Conservation (phyloP, 2,329 filamentous ascomycete species). For the Neonectria magnoliae region DNA sequence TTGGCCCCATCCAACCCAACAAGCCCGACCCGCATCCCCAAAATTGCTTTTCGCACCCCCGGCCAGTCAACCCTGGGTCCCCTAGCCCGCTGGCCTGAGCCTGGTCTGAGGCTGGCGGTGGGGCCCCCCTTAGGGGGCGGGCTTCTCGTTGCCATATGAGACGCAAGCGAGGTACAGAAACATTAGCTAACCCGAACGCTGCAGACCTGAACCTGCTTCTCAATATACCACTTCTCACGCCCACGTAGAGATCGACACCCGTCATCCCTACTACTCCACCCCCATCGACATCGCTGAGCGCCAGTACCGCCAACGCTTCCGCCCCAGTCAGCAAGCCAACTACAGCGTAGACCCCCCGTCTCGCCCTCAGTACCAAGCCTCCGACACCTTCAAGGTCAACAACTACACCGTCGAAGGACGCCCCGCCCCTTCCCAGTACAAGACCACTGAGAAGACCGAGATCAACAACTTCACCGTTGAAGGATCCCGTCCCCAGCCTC, state of each 20-base stretch:
- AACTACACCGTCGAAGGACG: constrained; percentile 45
- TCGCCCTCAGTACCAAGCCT: constrained; percentile 46
- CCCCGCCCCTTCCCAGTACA: constrained; percentile 34
- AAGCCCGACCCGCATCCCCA: constrained; percentile 33
- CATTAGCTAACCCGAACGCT: constrained; percentile 45
- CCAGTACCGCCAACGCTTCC: constrained; percentile 71
- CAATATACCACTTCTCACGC: constrained; percentile 66
- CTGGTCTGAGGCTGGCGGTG: constrained; percentile 38
- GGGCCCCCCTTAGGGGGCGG: constrained; percentile 38
- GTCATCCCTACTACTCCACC: constrained; percentile 58
- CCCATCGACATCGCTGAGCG: constrained; percentile 72
- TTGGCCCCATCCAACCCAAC: constrained; percentile 36
- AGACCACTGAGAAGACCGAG: constrained; percentile 35
- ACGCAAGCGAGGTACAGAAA: constrained; percentile 45
- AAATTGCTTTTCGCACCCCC: constrained; percentile 40
- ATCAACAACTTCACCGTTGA: constrained; percentile 35
- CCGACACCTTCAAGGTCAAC: constrained; percentile 41
- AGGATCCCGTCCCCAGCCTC: constrained; percentile 16
- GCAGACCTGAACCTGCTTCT: constrained; percentile 50
- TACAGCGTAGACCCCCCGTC: constrained; percentile 48
- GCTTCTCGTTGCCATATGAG: constrained; percentile 45
- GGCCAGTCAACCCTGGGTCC: constrained; percentile 29
- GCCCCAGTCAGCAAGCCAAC: constrained; percentile 55
- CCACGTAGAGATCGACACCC: constrained; percentile 71
- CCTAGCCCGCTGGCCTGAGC: constrained; percentile 40